These are phyloP conservation scores for Candida odintsovae DNA, from an alignment of 805 yeast genomes.

Conservation along the genomic window DNA sequence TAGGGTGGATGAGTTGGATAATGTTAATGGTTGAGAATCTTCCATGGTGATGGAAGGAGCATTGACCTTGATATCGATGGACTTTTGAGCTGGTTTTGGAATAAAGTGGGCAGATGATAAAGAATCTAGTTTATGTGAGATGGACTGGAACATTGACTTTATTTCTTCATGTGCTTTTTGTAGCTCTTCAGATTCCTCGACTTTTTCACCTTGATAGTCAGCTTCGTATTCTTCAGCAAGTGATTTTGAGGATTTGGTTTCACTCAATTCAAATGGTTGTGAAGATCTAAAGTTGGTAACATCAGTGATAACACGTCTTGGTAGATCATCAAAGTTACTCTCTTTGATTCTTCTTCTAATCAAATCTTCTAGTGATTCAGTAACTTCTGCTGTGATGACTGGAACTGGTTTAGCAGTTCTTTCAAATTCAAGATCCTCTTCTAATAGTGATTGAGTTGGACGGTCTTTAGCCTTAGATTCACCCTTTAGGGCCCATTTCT, in stretches of 20 bases:
- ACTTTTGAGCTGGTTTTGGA: slow-evolving; percentile 82
- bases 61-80: slow-evolving; percentile 76
- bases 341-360: slow-evolving; percentile 76
- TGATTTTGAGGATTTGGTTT: slow-evolving; percentile 79
- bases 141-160: slow-evolving; percentile 49
- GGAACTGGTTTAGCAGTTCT: slow-evolving; percentile 95
- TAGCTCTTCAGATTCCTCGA: slow-evolving; percentile 51
- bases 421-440: slow-evolving; percentile 83
- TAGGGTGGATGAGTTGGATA: slow-evolving; percentile 64
- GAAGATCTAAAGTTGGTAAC: slow-evolving; percentile 55
- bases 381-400: slow-evolving; percentile 81
- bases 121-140: slow-evolving; percentile 76
- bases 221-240: slow-evolving; percentile 91
- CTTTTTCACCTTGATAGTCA: slow-evolving; percentile 54
- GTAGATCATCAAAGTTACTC: slow-evolving; percentile 78
- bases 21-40: slow-evolving; percentile 89
- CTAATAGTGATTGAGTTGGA: slow-evolving; percentile 77
- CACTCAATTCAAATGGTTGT: slow-evolving; percentile 61
- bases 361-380: slow-evolving; percentile 83
- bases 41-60: slow-evolving; percentile 85
- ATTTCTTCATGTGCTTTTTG: slow-evolving; percentile 76
- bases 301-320: slow-evolving; percentile 63
- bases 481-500: slow-evolving; percentile 93
- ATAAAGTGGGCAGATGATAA: slow-evolving; percentile 91
- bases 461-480: slow-evolving; percentile 80